Evolutionary conservation across 305 asterid species (phyloP).

Genomic region (Stenogyne calaminthoides): DNA sequence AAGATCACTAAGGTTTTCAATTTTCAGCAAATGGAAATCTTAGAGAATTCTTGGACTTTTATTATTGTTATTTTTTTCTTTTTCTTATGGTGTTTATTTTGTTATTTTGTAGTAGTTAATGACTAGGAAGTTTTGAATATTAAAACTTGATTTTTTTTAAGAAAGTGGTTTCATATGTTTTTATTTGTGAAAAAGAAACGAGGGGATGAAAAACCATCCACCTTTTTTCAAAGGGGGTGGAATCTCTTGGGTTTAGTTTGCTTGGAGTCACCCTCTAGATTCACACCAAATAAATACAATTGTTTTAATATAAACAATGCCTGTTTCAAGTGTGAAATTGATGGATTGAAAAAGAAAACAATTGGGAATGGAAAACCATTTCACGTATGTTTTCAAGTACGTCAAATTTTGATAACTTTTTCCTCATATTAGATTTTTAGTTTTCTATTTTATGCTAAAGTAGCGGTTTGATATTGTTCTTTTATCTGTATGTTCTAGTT

Average conservation of each 20-base stretch:
- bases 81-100: neutral
- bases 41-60: neutral
- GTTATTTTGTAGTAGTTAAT: neutral
- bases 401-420: neutral
- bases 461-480: constrained; percentile 6
- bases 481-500: neutral
- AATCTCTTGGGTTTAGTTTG: neutral
- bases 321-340: constrained; percentile 3
- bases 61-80: too few species aligned
- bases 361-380: neutral
- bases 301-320: neutral
- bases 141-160: neutral
- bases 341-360: neutral
- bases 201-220: neutral
- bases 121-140: neutral
- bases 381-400: too few species aligned
- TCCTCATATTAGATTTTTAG: constrained; percentile 8
- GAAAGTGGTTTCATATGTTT: neutral
- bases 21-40: neutral
- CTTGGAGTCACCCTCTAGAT: constrained; percentile 6
- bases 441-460: constrained; percentile 5
- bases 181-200: neutral
- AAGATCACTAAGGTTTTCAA: neutral
- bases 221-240: neutral
- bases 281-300: neutral